These are phyloP conservation scores for Exophiala lecanii-corni DNA, from an alignment of 2,329 filamentous ascomycete species.

Conservation along the genomic window DNA sequence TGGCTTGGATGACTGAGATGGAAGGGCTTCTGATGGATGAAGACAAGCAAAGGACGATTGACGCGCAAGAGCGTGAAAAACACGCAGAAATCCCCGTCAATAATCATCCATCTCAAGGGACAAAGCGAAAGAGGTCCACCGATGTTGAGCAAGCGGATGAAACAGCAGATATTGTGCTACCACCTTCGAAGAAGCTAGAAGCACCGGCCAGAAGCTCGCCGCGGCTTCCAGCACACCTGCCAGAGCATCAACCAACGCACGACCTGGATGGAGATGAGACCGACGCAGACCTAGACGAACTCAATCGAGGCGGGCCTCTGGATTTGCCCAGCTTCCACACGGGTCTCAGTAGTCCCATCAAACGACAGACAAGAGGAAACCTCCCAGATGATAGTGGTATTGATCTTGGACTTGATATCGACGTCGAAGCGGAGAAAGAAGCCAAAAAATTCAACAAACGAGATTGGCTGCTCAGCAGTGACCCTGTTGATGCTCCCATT, in stretches of 20 bases:
- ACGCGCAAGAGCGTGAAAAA: constrained; percentile 25
- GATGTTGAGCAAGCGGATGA: constrained; percentile 5
- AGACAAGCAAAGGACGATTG: constrained; percentile 20
- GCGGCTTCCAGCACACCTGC: constrained; percentile 7
- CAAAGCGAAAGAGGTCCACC: constrained; percentile 20
- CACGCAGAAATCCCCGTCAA: constrained; percentile 12
- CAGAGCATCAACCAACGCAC: constrained; percentile 6
- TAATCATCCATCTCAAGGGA: constrained; percentile 3
- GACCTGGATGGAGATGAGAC: constrained; percentile 19
- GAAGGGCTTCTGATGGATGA: constrained; percentile 24
- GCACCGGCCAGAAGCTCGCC: constrained; percentile 5
- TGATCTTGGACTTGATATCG: constrained; percentile 23
- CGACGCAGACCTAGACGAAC: constrained; percentile 25
- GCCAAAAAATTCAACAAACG: constrained; percentile 26
- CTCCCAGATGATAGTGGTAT: constrained; percentile 26
- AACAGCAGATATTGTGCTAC: constrained; percentile 4
- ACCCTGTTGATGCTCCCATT: constrained; percentile 22
- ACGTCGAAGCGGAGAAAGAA: constrained; percentile 36
- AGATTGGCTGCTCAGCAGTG: constrained; percentile 28
- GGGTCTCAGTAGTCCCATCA: constrained; percentile 23
- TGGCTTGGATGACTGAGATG: constrained; percentile 27
- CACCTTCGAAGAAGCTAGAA: constrained; percentile 13
- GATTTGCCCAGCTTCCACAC: constrained; percentile 26
- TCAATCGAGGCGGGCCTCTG: constrained; percentile 24
- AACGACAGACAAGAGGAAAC: constrained; percentile 10